Evolutionary conservation across 2,329 filamentous ascomycete genomes (phyloP), one percentile per base, ranked within the genome.

Genomic region (Colletotrichum sp.): DNA sequence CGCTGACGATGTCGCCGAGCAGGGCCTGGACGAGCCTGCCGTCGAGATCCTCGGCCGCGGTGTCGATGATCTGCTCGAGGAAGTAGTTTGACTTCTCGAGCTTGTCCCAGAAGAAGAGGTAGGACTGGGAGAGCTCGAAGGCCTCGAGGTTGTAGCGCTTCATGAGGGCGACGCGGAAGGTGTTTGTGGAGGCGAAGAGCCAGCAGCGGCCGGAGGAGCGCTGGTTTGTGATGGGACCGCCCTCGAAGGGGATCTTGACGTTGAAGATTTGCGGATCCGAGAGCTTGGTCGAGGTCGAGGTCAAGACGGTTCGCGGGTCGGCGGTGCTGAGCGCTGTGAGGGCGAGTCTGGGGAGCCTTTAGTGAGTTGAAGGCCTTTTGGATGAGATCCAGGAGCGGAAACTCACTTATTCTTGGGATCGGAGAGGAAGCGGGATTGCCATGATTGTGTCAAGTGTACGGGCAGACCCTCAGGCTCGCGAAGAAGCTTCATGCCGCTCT

Each of bases 71-170:
- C 81, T 95, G 94, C 85, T 98, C 95, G 21, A 98, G 90, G 86
- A 98, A 98, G 88, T 91, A 98, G 84, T 98, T 98, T 10, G 94
- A 90, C 85, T 98, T 98, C 85, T 98, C 96, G 24, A 98, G 91
- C 87, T 98, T 98, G 84, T 98, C 96, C 93, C 94, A 98, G 89
- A 95, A 98, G 87, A 96, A 98, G 6, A 98, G 90, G 81, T 98
- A 98, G 2, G 93, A 89, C 85, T 98, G 96, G 34, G 93, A 96
- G n/a, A 98, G 89, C 87, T 98, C 95, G 81, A 98, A 98, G 69
- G 90, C 88, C 63, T 93, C 90, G 24, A 98, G 90, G 78, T 92
- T 91, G 84, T 98, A 94, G 80, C 93, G 93, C 85, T 95, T 94
- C 93, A 97, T 96, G 63, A 98, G 88, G 1, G 95, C 94, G n/a